Base-by-base conservation (phyloP, 169 alveolate genomes). In the Eimeria sp. region DNA sequence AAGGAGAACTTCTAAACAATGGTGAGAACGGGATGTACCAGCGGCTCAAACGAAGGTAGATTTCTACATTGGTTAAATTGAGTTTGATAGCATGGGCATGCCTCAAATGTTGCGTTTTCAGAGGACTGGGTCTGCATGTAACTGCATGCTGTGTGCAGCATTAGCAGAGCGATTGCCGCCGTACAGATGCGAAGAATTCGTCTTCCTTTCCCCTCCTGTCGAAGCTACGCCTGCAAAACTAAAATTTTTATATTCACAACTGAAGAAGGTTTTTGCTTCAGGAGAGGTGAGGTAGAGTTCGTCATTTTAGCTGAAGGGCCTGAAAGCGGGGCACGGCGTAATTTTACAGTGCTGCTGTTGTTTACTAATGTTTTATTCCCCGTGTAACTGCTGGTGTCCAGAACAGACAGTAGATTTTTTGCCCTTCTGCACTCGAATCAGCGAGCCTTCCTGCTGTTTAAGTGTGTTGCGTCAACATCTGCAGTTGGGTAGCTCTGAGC, bases 401-500 rank as follows among this genome's bases (percentile, higher is more conserved):
- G 30, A 27, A 3, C 45, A 40, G 83, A 5, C 0, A 27, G 72
- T 40, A 3, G 20, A 13, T 45, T 3, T 7, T 10, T 25, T n/a
- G 13, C 27, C 7, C 4, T 3, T 27, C n/a, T 40, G 67, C 91
- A 4, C 30, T 11, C 27, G 16, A 57, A 49, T 13, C 58, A 34
- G 54, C 57, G 73, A 5, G 58, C 75, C 54, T 51, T 43, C 47
- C 27, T 58, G n/a, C 61, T 43, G 61, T 47, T 4, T 25, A 58
- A 0, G 7, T 34, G 22, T 30, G 51, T 13, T 87, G 82, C 16
- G 54, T 92, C 51, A 4, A 0, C 16, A 18, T 65, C 43, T 27
- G 95, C 95, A 95, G 95, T 72, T 95, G 51, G 97, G 97, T 7
- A 65, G 94, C 94, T 76, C 57, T 25, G 96, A 78, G 14, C 92